Evolutionary conservation across 257 asterid genomes (phyloP).

Genomic region (Solanum corneliomulleri): DNA sequence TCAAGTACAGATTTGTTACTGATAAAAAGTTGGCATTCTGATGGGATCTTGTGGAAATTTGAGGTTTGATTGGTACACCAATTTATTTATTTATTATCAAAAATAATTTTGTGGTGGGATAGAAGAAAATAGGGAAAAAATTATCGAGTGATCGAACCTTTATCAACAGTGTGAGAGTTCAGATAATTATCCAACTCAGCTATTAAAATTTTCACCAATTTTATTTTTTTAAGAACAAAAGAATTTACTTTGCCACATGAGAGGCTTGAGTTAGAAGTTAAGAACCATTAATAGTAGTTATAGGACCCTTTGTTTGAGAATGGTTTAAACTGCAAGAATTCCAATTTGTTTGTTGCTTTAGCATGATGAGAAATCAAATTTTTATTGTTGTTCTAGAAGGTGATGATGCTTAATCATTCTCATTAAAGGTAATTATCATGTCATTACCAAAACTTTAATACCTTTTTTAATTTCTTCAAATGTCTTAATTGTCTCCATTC

Average conservation of each 20-base stretch:
- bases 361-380: neutral
- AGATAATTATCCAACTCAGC: too few species aligned
- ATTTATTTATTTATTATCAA: too few species aligned
- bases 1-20: neutral
- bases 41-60: neutral
- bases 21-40: neutral
- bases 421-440: neutral
- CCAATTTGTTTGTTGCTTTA: neutral
- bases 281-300: neutral
- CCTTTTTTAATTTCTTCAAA: neutral
- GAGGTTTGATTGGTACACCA: neutral
- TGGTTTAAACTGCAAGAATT: neutral
- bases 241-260: neutral
- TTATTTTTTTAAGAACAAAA: too few species aligned
- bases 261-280: neutral
- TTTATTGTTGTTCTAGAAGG: neutral
- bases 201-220: too few species aligned
- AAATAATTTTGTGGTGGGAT: too few species aligned
- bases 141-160: too few species aligned
- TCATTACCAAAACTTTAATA: neutral
- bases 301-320: neutral
- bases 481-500: too few species aligned
- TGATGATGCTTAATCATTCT: neutral
- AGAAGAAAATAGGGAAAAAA: too few species aligned
- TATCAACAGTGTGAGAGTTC: too few species aligned